Percentiles rank a stretch among this genome's conserved stretches.
Conservation (phyloP, 2,329 filamentous ascomycete genomes). For the Colletotrichum sp. region DNA sequence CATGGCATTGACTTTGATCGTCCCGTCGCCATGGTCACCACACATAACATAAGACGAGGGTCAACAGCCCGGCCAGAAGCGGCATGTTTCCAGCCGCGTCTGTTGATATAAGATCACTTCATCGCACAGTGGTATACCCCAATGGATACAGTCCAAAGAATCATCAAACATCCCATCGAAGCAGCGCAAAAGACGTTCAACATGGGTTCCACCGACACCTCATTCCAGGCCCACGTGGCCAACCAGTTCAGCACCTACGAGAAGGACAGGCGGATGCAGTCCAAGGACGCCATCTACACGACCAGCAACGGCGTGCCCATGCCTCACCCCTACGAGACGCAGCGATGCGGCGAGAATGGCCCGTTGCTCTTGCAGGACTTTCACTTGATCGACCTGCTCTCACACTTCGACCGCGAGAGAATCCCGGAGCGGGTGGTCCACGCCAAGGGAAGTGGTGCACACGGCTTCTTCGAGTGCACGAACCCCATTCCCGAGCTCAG, state of each 20-base stretch:
- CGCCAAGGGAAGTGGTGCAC: conserved; percentile 38
- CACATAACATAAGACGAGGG: not conserved
- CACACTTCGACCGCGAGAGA: conserved; percentile 66
- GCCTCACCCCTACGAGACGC: conserved; percentile 62
- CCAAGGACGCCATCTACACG: conserved; percentile 52
- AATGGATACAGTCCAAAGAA: not conserved
- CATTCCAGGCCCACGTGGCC: conserved; percentile 40
- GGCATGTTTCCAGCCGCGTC: not conserved
- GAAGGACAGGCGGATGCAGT: conserved; percentile 41
- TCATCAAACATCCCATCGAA: not conserved
- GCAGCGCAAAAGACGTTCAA: not conserved
- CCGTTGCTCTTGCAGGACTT: conserved; percentile 64
- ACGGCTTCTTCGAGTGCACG: conserved; percentile 60
- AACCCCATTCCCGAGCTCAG: conserved; percentile 60
- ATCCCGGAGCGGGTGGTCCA: conserved; percentile 22
- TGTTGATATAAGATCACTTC: not conserved
- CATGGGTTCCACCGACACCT: conserved; percentile 33
- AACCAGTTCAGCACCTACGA: conserved; percentile 42
- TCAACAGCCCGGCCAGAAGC: not conserved
- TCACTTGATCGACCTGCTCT: conserved; percentile 65
- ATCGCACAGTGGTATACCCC: not conserved
- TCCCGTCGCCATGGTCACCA: not conserved
- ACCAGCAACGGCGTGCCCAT: conserved; percentile 62
- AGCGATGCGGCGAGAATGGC: conserved; percentile 61
- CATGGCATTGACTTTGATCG: not conserved